Conservation (phyloP, 1,284 basidiomycete genomes). For the Earliella scabrosa region DNA sequence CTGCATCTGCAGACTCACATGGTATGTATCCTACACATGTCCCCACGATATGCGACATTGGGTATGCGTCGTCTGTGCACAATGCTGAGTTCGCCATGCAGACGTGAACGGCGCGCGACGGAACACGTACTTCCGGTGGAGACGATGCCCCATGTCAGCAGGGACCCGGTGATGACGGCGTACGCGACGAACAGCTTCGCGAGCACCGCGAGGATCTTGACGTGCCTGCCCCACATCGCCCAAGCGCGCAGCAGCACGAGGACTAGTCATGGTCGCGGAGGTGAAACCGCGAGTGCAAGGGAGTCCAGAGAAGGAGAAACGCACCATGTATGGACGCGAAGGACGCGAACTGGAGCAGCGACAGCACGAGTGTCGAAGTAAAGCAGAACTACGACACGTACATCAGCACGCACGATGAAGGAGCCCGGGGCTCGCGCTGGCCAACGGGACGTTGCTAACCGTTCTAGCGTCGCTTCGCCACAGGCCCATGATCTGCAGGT, state of each 20-base stretch:
- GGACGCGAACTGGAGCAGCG: constrained; percentile 17
- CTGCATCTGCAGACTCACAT: constrained; percentile 11
- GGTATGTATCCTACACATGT: constrained; percentile 16
- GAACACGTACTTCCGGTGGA: constrained; percentile 9
- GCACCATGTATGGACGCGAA: constrained; percentile 22
- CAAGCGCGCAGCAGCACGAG: constrained; percentile 24
- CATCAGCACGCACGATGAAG: background rate
- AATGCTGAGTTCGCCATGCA: background rate
- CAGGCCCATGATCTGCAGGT: constrained; percentile 14
- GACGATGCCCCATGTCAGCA: constrained; percentile 16
- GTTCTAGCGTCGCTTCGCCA: constrained; percentile 8
- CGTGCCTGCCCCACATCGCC: constrained; percentile 22
- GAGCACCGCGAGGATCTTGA: constrained; percentile 14
- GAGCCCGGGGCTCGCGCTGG: background rate
- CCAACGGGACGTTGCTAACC: background rate
- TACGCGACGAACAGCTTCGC: constrained; percentile 14
- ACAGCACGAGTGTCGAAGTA: constrained; percentile 3
- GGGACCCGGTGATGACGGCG: constrained; percentile 7
- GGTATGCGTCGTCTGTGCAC: constrained; percentile 9
- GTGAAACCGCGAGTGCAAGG: background rate
- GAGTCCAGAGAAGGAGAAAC: background rate
- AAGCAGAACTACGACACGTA: constrained; percentile 19
- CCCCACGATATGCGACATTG: constrained; percentile 5
- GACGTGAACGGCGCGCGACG: background rate
- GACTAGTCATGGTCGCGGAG: constrained; percentile 2